phyloP scores from a whole-genome alignment of 306 rosid genomes.

The Sindora glabra region DNA sequence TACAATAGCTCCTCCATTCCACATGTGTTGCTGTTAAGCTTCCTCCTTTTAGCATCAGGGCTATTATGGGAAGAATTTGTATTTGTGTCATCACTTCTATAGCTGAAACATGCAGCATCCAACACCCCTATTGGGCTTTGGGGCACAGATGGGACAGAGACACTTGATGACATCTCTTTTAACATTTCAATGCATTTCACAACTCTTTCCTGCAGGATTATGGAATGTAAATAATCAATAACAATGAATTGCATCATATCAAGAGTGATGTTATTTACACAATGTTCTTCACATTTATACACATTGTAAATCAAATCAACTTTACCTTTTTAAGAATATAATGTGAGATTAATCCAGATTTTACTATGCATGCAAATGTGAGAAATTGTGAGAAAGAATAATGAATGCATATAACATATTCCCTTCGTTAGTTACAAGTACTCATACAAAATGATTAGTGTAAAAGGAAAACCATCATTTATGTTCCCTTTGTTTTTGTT shows the following conservation, averaged over 20 bases:
- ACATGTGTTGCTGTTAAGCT: constrained; percentile 62
- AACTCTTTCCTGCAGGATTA: constrained; percentile 71
- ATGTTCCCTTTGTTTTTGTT: constrained; percentile 4
- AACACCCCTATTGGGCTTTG: constrained; percentile 82
- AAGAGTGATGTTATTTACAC: no score
- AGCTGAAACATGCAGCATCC: constrained; percentile 69
- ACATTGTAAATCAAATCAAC: no score
- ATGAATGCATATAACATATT: no score
- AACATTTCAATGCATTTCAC: constrained; percentile 53
- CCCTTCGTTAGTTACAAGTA: neutral
- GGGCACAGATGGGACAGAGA: constrained; percentile 39
- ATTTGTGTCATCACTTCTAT: constrained; percentile 64
- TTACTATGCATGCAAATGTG: no score
- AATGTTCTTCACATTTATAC: no score
- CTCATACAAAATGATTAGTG: constrained; percentile 18
- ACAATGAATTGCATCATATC: neutral
- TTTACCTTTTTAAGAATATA: no score
- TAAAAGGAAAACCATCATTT: constrained; percentile 11
- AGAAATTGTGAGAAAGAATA: no score
- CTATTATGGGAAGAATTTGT: constrained; percentile 46
- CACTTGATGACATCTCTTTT: constrained; percentile 22
- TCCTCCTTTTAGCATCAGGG: constrained; percentile 78
- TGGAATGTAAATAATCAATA: no score
- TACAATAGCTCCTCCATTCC: constrained; percentile 52
- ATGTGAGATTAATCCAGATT: no score